Evolutionary conservation across 495 filamentous ascomycete species (phyloP), one percentile per base, ranked within the genome.

Genomic region (Penicillium soppii): DNA sequence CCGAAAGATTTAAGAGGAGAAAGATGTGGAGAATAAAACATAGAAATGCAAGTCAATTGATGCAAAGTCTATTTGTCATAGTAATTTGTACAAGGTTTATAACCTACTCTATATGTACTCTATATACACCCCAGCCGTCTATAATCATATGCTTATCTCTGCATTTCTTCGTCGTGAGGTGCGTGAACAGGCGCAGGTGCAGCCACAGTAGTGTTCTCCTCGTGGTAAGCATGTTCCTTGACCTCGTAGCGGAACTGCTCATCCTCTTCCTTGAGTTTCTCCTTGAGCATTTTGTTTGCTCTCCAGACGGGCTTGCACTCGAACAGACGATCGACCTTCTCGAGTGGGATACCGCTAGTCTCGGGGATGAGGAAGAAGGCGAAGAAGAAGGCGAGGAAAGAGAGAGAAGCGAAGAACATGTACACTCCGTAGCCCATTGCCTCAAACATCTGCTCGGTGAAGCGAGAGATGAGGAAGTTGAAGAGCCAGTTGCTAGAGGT

Each of bases 391-490:
- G 82, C 84, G 19, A 80, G 53, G 17, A 87, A 69, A 76, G 89
- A 88, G 50, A 89, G 71, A 0, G 79, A 76, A 4, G 85, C 85
- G 61, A 90, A 90, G 75, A 89, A 88, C 65, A 89, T 87, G 67
- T 87, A 90, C 2, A 88, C 86, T 23, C 85, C 87, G 65, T 86
- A 87, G 15, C 71, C 71, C 78, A 89, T 86, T 19, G 62, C 74
- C 21, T 76, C 65, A 67, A 90, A 88, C 83, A 89, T 89, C 58
- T 90, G 84, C 16, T 84, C 81, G 0, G 85, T 88, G 66, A 87
- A 88, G 27, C 86, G 78, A 1, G 78, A 78, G 50, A 90, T 73
- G 60, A 88, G 78, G 71, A 89, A 90, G 70, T 89, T 88, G 74
- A 80, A 87, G 44, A 89, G 79, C 86, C 86, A 89, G 70, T 89